These are phyloP conservation scores for Hypoxylon rickii DNA, from an alignment of 495 filamentous ascomycete species.

Conservation along the genomic window DNA sequence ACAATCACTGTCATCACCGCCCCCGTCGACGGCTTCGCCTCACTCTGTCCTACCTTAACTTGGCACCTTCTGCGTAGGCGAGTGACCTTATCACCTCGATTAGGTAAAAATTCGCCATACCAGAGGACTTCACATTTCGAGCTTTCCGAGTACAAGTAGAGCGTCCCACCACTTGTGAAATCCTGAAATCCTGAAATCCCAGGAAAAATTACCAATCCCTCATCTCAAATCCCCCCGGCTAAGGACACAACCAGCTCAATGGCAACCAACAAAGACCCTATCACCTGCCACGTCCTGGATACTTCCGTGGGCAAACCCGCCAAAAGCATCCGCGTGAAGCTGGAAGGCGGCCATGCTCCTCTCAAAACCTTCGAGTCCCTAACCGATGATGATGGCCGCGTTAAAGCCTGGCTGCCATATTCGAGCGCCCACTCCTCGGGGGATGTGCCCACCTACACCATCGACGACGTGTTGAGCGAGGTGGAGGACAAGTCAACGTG, in stretches of 20 bases:
- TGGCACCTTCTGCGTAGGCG: no score
- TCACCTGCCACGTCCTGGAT: conserved; percentile 68
- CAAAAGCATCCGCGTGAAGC: conserved; percentile 76
- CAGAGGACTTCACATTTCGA: background rate
- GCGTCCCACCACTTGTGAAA: conserved; percentile 10
- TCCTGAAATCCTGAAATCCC: background rate
- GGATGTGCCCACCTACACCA: conserved; percentile 57
- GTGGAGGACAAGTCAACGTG: conserved; percentile 52
- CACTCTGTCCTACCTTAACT: conserved; percentile 29
- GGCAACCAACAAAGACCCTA: conserved; percentile 52
- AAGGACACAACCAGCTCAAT: conserved; percentile 17
- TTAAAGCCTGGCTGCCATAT: conserved; percentile 73
- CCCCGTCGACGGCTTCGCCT: conserved; percentile 31
- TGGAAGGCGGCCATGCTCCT: conserved; percentile 66
- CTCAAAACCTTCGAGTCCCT: conserved; percentile 64
- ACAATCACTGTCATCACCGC: conserved; percentile 33
- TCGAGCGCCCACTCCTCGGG: conserved; percentile 46
- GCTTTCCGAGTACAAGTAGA: conserved; percentile 30
- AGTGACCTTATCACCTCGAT: no score
- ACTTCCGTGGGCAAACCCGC: conserved; percentile 66
- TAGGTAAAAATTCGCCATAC: conserved; percentile 10
- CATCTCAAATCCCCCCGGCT: background rate
- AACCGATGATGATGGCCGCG: conserved; percentile 86
- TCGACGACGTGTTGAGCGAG: conserved; percentile 52
- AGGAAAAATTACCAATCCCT: background rate